Base-by-base conservation (phyloP, 2,329 filamentous ascomycete species). In the Chaetoscypha palmicola region DNA sequence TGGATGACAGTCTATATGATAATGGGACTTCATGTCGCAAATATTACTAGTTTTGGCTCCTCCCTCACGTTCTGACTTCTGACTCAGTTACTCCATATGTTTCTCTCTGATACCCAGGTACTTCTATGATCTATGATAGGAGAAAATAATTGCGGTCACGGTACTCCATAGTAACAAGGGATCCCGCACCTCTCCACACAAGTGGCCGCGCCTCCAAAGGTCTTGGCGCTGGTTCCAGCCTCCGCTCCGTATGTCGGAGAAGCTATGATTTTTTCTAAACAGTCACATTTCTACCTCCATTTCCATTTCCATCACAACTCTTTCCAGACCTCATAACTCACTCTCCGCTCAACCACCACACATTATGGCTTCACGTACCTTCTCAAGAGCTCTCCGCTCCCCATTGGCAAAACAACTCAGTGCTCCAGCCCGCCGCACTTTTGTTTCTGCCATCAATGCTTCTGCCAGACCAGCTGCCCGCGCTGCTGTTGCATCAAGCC, bases 301-400 rank as follows among this genome's bases (percentile, higher is more conserved):
- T 43, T 33, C 19, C 20, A 36, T n/a, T 30, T 37, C 21, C 33
- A 33, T 35, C 32, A 31, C 26, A 41, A 33, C 43, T 46, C n/a
- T n/a, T n/a, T n/a, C n/a, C n/a, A n/a, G n/a, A n/a, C n/a, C n/a
- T n/a, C n/a, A n/a, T n/a, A n/a, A n/a, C n/a, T n/a, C n/a, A n/a
- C n/a, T 48, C 47, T 50, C 50, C 50, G 49, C 47, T 51, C 49
- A 41, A 51, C 43, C 17, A n/a, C n/a, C n/a, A n/a, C n/a, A n/a
- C n/a, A 77, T 67, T 72, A 90, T 91, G 86, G 83, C 86, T 66
- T 86, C 85, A 62, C 77, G 83, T 71, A 79, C 71, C 71, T 74
- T 88, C 73, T 76, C 76, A 62, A 81, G 77, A 73, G 74, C 78
- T 64, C 69, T 83, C 60, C 77, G 79, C 64, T 71, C 72, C 58